These are phyloP conservation scores for Tylopilus sp. DNA, from an alignment of 768 basidiomycete species.

Conservation along the genomic window DNA sequence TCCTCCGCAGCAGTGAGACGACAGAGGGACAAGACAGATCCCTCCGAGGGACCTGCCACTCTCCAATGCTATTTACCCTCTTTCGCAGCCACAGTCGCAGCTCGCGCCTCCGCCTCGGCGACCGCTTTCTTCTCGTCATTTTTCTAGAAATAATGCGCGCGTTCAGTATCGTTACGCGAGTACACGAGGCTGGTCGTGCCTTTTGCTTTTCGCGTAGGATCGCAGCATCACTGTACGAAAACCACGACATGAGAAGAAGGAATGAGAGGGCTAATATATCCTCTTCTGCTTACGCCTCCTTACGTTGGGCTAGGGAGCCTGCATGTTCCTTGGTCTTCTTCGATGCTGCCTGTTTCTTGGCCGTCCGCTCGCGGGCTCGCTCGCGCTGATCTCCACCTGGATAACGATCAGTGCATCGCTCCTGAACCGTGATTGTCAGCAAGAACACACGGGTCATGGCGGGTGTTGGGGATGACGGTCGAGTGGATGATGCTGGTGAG, in stretches of 20 bases:
- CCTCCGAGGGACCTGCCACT: constrained; percentile 15
- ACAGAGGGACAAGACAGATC: constrained; percentile 11
- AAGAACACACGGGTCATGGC: constrained; percentile 54
- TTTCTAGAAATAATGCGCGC: constrained; percentile 37
- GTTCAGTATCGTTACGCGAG: constrained; percentile 6
- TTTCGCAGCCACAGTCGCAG: background rate
- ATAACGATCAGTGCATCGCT: constrained; percentile 10
- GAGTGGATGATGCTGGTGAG: constrained; percentile 6
- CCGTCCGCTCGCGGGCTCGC: constrained; percentile 64
- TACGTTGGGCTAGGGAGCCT: constrained; percentile 56
- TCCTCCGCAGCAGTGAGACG: background rate
- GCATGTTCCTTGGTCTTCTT: constrained; percentile 58
- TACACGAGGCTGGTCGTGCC: constrained; percentile 39
- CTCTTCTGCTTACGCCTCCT: constrained; percentile 60
- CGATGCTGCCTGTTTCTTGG: constrained; percentile 59
- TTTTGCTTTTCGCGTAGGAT: constrained; percentile 75
- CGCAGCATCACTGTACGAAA: constrained; percentile 63
- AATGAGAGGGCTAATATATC: constrained; percentile 12
- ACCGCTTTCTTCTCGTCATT: constrained; percentile 49
- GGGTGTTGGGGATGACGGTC: constrained; percentile 2
- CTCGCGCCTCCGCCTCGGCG: constrained; percentile 20
- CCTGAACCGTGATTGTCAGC: background rate
- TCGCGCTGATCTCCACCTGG: constrained; percentile 84
- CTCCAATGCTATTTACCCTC: constrained; percentile 36
- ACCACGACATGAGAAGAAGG: constrained; percentile 24